Evolutionary conservation across 1,284 basidiomycete species (phyloP), one percentile per base, ranked within the genome.

Genomic region (Melampsora abietis-canadensis): DNA sequence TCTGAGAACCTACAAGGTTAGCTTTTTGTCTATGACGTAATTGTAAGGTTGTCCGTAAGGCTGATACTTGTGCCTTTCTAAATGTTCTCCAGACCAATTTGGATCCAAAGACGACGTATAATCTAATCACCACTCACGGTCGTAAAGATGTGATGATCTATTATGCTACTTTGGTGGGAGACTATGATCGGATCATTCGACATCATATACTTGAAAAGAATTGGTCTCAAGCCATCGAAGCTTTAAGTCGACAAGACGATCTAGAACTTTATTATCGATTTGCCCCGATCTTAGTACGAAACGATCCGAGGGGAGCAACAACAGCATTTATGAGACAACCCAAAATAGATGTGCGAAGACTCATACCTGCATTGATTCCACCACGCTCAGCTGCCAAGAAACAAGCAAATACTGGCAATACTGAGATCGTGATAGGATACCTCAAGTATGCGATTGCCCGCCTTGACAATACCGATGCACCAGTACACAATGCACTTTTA

Each of bases 221-320:
- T 75, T 99, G 95, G 95, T 79, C 85, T 24, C 91, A 93, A 79
- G 95, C 93, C 0, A 89, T 98, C 72, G 90, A 93, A 66, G 86
- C 90, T 8, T 86, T 98, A 76, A 92, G 88, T 78, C 86, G 91
- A 66, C 83, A 80, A 77, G 76, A 79, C 10, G 70, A 78, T 21
- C 75, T 92, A n/a, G 92, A 94, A 68, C 84, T 96, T 12, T 98
- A 98, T 82, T 98, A 98, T 83, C 89, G 89, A 59, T 96, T 94
- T 81, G 91, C 92, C 0, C 86, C 92, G 5, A 88, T 92, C 0
- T 87, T 99, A 24, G 89, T 97, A 84, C 87, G 90, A 7, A 87
- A 94, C 79, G 88, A 88, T 4, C 90, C 96, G 0, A 90, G 90
- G 78, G 90, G 92, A 78, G 92, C 92, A 0, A 90, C 97, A 51